Conservation (phyloP, 768 basidiomycete species). For the Lepiota venenata region DNA sequence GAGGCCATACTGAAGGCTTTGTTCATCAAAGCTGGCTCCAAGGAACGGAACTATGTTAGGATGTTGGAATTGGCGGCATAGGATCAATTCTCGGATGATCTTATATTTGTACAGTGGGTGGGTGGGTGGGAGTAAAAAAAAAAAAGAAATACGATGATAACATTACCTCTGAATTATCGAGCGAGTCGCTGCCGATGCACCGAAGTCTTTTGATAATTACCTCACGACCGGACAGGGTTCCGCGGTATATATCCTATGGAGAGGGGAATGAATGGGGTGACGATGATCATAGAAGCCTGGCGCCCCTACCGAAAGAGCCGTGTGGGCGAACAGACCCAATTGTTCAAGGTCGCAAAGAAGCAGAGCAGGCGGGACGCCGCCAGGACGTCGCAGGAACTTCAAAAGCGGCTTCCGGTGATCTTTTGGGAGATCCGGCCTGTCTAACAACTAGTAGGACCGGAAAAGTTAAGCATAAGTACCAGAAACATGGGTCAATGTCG, state of each 20-base stretch:
- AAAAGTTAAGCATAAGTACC: too few relatives aligned
- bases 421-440: neutral
- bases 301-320: neutral
- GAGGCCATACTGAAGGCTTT: neutral
- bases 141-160: too few relatives aligned
- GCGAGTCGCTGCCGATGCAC: neutral
- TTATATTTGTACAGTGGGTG: neutral
- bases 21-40: neutral
- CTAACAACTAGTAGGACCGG: neutral
- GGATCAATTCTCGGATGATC: neutral
- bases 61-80: neutral
- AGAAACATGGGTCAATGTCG: neutral
- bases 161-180: neutral
- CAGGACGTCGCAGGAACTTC: neutral
- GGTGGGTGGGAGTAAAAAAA: too few relatives aligned
- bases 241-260: neutral
- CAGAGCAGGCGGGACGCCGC: neutral
- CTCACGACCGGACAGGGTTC: neutral
- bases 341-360: neutral
- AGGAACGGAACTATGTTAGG: neutral
- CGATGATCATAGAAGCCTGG: neutral
- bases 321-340: neutral
- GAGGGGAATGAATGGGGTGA: too few relatives aligned
- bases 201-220: neutral
- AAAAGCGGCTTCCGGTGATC: neutral